Base-by-base conservation (phyloP, 1,284 basidiomycete genomes). In the Ustilago bromivora region DNA sequence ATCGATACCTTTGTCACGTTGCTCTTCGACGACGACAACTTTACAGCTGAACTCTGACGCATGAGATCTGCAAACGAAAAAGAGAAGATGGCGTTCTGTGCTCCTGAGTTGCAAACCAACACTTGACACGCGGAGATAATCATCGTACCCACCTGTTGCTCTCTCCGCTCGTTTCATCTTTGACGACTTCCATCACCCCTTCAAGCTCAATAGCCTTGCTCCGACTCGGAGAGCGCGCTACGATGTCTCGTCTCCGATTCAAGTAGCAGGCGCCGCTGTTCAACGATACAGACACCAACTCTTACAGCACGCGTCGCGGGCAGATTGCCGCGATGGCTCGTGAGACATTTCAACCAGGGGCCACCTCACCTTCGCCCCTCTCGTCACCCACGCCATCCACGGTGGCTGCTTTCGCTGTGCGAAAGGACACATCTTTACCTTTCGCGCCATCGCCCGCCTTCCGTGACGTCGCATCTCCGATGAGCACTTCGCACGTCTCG, bases 401-500 rank as follows among this genome's bases (percentile, higher is more conserved):
- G 2, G 60, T 71, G 12, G 60, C 70, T 38, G 70, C 70, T 3
- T 66, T 63, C 28, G 60, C 70, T 34, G 46, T 59, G n/a, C 55
- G 64, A 15, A 63, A 57, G 35, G 70, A 71, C 35, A 57, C 38
- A 8, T 55, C 53, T 28, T 66, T 46, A 17, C 64, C 70, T 3
- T 66, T 66, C 23, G 9, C 49, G 11, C 46, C 70, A 28, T 71
- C 70, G 56, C 53, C 56, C 17, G 31, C 70, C 15, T 62, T 71
- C 57, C 60, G 70, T 38, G 72, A 75, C 34, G 72, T 54, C 9
- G 62, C 66, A 4, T 60, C 66, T n/a, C 63, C 66, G 10, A 11
- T 66, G 19, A 64, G 57, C 57, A 68, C 73, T 52, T 76, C 73
- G 3, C 68, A 70, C 53, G 57, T 65, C 53, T 76, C 73, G 13